Conservation (phyloP, 495 filamentous ascomycete genomes). For the Penicillium herquei region DNA sequence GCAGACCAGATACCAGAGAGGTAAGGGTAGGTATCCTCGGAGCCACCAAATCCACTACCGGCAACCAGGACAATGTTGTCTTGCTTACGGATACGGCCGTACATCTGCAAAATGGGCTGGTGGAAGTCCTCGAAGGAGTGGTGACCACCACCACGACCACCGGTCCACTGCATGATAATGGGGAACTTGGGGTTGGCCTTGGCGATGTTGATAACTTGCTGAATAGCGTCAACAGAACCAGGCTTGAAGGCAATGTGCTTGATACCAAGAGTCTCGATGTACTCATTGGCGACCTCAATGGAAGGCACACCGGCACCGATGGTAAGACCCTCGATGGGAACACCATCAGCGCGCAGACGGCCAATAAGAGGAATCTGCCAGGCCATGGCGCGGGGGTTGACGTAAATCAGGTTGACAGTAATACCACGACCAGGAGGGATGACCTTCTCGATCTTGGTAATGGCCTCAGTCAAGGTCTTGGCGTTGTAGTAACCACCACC, state of each 20-base stretch:
- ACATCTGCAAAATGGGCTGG: slow-evolving; percentile 43
- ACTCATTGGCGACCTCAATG: slow-evolving; percentile 44
- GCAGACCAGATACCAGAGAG: slow-evolving; percentile 45
- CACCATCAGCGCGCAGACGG: slow-evolving; percentile 78
- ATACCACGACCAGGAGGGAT: slow-evolving; percentile 92
- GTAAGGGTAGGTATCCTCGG: slow-evolving; percentile 48
- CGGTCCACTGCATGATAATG: slow-evolving; percentile 52
- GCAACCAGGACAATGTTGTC: slow-evolving; percentile 48
- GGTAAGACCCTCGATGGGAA: slow-evolving; percentile 85
- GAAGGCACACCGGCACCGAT: slow-evolving; percentile 53
- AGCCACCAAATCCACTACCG: slow-evolving; percentile 48
- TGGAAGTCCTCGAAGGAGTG: slow-evolving; percentile 55
- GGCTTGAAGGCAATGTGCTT: slow-evolving; percentile 53
- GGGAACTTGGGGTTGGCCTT: slow-evolving; percentile 45
- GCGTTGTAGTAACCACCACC: slow-evolving; percentile 94
- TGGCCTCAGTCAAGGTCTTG: slow-evolving; percentile 82
- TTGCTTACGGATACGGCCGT: slow-evolving; percentile 41
- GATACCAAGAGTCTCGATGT: slow-evolving; percentile 46
- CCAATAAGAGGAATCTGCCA: slow-evolving; percentile 96
- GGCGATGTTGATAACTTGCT: slow-evolving; percentile 47
- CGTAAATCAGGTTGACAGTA: slow-evolving; percentile 92
- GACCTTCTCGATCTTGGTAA: slow-evolving; percentile 83
- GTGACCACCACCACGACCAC: slow-evolving; percentile 51
- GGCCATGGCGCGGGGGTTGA: slow-evolving; percentile 91
- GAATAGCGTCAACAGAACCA: slow-evolving; percentile 43